phyloP scores from a whole-genome alignment of 2,329 filamentous ascomycete species.

The Trichothecium roseum region DNA sequence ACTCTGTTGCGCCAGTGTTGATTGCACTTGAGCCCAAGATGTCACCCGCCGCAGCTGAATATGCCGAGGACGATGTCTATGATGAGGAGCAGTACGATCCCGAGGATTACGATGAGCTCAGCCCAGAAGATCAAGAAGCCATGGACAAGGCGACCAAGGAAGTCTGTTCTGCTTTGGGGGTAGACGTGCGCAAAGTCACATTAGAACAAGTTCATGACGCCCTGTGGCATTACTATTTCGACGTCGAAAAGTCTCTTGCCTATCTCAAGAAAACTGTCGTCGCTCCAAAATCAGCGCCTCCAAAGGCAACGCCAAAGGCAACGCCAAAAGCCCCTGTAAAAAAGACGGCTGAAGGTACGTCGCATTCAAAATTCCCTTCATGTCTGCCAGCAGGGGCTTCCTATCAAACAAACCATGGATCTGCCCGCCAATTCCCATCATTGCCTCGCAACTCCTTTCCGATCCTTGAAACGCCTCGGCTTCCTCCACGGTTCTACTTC shows the following conservation, averaged over 20 bases:
- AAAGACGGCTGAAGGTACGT: slow-evolving; percentile 33
- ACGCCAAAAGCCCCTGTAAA: slow-evolving; percentile 10
- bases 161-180: slow-evolving; percentile 56
- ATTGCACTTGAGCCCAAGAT: slow-evolving; percentile 10
- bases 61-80: slow-evolving; percentile 41
- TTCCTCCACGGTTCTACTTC: slow-evolving; percentile 38
- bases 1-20: too few species aligned
- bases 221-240: slow-evolving; percentile 93
- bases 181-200: slow-evolving; percentile 44
- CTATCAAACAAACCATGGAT: slow-evolving; percentile 1
- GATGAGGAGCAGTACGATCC: slow-evolving; percentile 29
- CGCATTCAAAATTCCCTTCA: slow-evolving; percentile 12
- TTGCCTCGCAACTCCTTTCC: slow-evolving; percentile 3
- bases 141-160: slow-evolving; percentile 57
- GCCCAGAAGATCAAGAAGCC: slow-evolving; percentile 32
- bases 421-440: slow-evolving; percentile 1
- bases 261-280: slow-evolving; percentile 64
- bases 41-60: slow-evolving; percentile 22
- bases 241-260: slow-evolving; percentile 72
- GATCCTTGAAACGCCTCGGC: slow-evolving; percentile 8
- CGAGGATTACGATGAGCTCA: slow-evolving; percentile 21
- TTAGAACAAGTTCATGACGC: slow-evolving; percentile 71
- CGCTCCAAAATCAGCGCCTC: slow-evolving; percentile 21
- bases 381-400: not conserved
- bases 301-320: slow-evolving; percentile 25